phyloP scores from a whole-genome alignment of 1,284 basidiomycete species.

The Cutaneotrichosporon cyanovorans region DNA sequence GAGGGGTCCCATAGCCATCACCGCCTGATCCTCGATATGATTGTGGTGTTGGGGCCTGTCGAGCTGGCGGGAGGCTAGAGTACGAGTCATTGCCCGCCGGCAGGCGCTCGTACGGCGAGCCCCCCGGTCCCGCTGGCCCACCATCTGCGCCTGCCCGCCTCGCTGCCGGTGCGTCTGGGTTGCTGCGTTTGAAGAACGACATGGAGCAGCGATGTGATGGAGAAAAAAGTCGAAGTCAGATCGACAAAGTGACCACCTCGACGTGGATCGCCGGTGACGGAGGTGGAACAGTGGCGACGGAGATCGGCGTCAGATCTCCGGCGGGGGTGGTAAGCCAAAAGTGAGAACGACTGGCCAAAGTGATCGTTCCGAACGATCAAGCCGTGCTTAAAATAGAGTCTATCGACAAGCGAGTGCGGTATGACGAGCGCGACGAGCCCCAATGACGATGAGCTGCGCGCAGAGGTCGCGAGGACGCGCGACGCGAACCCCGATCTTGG shows the following conservation, averaged over 20 bases:
- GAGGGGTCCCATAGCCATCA: slow-evolving; percentile 1
- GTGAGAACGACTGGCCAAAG: too few species aligned
- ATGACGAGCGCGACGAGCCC: too few species aligned
- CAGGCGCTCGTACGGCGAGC: slow-evolving; percentile 35
- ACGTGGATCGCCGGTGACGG: not conserved
- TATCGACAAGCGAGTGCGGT: too few species aligned
- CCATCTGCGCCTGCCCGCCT: slow-evolving; percentile 19
- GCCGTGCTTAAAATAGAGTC: too few species aligned
- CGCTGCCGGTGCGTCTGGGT: slow-evolving; percentile 35
- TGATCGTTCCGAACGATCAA: too few species aligned
- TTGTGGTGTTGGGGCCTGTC: slow-evolving; percentile 23
- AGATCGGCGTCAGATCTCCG: not conserved
- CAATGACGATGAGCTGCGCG: slow-evolving; percentile 50
- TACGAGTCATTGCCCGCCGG: slow-evolving; percentile 23
- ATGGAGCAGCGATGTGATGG: not conserved
- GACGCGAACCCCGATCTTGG: slow-evolving; percentile 58
- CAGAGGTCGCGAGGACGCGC: slow-evolving; percentile 47
- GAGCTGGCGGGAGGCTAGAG: slow-evolving; percentile 3
- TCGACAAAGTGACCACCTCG: not conserved
- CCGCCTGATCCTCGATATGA: slow-evolving; percentile 7
- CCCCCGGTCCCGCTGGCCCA: slow-evolving; percentile 4
- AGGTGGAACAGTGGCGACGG: not conserved
- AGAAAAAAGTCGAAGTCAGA: not conserved
- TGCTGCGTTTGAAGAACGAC: slow-evolving; percentile 37
- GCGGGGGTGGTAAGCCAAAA: slow-evolving; percentile 1